Evolutionary conservation across 306 rosid genomes (phyloP), one percentile per base, ranked within the genome.

Genomic region (Prunus armeniaca): DNA sequence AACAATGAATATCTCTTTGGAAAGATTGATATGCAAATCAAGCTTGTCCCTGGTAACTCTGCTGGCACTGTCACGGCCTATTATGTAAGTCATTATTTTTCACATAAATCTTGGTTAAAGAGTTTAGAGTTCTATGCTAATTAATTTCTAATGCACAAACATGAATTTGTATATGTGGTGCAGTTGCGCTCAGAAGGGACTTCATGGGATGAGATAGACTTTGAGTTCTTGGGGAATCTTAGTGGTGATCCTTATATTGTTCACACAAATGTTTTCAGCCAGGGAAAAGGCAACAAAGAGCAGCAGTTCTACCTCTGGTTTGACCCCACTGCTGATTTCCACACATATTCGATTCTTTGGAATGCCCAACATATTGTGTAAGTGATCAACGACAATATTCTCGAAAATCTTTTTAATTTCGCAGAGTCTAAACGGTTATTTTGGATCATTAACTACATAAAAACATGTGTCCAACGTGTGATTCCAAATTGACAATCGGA

Each of bases 21-120:
- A 5, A 87, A 88, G 18, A 84, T 91, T 9, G 91, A 89, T 27
- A 89, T 91, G 88, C 96, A 91, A 50, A 67, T 91, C 76, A 89
- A 89, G 30, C 88, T 91, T 8, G 93, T 91, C 2, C 67, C 87
- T 1, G 89, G 90, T 14, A 85, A 91, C 79, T 91, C 96, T 2
- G 96, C 93, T 2, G 96, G 96, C 67, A 91, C 93, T 2, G 96
- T 87, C 76, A 89, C 96, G 0, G 88, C 93, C 15, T 91, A 88
- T 76, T 91, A 91, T 27, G 91, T 91, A 79, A 84, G 93, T 73
- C 14, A 3, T 15, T 13, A 27, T 61, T 61, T 61, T 25, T 28
- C 66, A 14, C 25, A 56, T 20, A 2, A 12, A 19, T 56, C 2
- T 19, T 56, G 61, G 12, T 19, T 56, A 7, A 15, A 52, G n/a